A percentile compares a stretch with the other conserved stretches of the same genome.
These are phyloP conservation scores for Babesia divergens DNA, from an alignment of 169 alveolate species.

Conservation along the genomic window DNA sequence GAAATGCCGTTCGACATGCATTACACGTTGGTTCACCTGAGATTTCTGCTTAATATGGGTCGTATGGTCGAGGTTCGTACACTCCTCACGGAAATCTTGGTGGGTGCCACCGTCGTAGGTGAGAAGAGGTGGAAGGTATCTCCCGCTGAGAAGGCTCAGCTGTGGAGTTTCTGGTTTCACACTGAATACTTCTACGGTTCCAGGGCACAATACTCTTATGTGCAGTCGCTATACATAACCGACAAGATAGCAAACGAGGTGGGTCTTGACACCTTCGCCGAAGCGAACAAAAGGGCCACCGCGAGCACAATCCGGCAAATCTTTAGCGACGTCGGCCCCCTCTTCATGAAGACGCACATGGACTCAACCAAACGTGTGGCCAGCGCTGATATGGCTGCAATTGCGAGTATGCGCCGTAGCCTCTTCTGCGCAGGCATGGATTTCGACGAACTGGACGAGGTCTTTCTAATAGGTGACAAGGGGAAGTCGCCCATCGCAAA, in stretches of 20 bases:
- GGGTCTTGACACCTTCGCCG: constrained; percentile 52
- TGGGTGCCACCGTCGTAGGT: constrained; percentile 23
- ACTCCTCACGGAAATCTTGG: constrained; percentile 26
- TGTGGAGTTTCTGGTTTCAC: constrained; percentile 61
- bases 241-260: constrained; percentile 29
- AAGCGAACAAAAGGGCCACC: constrained; percentile 2
- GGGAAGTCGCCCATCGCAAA: background rate
- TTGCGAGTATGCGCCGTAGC: constrained; percentile 21
- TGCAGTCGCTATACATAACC: constrained; percentile 21
- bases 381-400: constrained; percentile 14
- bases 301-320: constrained; percentile 2
- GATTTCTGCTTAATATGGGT: constrained; percentile 44
- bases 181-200: constrained; percentile 55
- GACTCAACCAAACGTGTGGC: constrained; percentile 39
- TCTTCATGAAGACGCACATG: constrained; percentile 24
- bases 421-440: constrained; percentile 57
- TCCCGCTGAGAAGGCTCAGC: constrained; percentile 12
- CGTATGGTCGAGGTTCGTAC: constrained; percentile 30
- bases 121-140: constrained; percentile 35
- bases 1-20: constrained; percentile 47
- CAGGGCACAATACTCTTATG: constrained; percentile 19
- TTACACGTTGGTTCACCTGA: constrained; percentile 44
- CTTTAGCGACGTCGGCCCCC: constrained; percentile 37
- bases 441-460: constrained; percentile 41
- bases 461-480: constrained; percentile 9